Evolutionary conservation across 169 alveolate genomes (phyloP).

Genomic region (Plasmodium knowlesi): DNA sequence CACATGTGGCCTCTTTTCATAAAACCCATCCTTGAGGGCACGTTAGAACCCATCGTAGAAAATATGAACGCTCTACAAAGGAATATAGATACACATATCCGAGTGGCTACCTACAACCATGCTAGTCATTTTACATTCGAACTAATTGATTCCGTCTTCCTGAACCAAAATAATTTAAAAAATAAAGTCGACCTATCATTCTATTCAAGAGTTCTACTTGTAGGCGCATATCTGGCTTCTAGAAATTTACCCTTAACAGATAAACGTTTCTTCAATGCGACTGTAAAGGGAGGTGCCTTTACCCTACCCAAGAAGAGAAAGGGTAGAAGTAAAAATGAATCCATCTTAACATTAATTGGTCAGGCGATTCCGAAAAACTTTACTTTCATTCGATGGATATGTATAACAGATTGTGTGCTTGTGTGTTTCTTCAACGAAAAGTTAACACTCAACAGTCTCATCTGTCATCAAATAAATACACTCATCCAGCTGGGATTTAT

Average conservation of each 20-base stretch:
- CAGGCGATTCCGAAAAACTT: constrained; percentile 73
- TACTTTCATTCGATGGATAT: constrained; percentile 76
- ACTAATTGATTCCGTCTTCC: constrained; percentile 71
- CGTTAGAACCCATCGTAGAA: constrained; percentile 76
- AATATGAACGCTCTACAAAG: constrained; percentile 76
- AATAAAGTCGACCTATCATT: constrained; percentile 72
- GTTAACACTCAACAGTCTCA: constrained; percentile 54
- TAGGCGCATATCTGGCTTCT: constrained; percentile 73
- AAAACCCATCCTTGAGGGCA: constrained; percentile 61
- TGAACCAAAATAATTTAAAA: constrained; percentile 70
- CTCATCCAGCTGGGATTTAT: constrained; percentile 66
- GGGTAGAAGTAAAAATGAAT: constrained; percentile 49
- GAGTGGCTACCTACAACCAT: constrained; percentile 76
- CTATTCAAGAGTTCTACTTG: constrained; percentile 65
- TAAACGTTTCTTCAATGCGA: constrained; percentile 72
- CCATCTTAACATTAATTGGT: constrained; percentile 72
- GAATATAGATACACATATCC: constrained; percentile 72
- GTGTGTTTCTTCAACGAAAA: constrained; percentile 74
- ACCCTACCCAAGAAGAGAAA: constrained; percentile 72
- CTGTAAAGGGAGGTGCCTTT: constrained; percentile 75
- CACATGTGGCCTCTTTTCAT: constrained; percentile 76
- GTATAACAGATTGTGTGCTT: constrained; percentile 72
- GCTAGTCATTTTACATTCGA: constrained; percentile 74
- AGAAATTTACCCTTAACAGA: constrained; percentile 71
- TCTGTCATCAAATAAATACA: constrained; percentile 70